phyloP scores from a whole-genome alignment of 768 basidiomycete species.

The Hygrophorus russula region DNA sequence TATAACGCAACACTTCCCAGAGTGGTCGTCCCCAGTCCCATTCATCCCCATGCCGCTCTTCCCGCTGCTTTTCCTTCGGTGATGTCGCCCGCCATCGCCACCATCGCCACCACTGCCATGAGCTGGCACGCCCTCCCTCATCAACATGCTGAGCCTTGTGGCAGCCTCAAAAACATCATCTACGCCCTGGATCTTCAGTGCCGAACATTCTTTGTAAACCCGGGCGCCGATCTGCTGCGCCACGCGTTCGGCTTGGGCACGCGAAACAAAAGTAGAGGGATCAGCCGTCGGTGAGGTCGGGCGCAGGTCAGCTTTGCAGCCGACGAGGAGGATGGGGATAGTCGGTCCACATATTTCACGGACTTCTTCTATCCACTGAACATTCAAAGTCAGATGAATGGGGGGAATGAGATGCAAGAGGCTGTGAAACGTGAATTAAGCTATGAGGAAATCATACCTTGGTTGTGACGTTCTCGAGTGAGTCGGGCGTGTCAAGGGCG shows the following conservation, averaged over 20 bases:
- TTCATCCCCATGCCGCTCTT: too few species aligned
- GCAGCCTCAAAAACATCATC: slow-evolving; percentile 98
- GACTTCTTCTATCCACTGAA: slow-evolving; percentile 97
- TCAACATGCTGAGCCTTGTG: slow-evolving; percentile 92
- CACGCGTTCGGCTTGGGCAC: slow-evolving; percentile 71
- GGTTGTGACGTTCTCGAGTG: slow-evolving; percentile 86
- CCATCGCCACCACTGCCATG: slow-evolving; percentile 26
- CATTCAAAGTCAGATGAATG: slow-evolving; percentile 8
- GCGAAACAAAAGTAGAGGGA: slow-evolving; percentile 50
- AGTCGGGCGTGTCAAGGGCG: slow-evolving; percentile 92
- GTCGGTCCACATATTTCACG: slow-evolving; percentile 87
- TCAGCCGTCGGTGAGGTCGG: slow-evolving; percentile 41
- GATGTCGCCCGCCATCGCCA: slow-evolving; percentile 32
- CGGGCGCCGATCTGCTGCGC: slow-evolving; percentile 81
- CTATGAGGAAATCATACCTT: too few species aligned
- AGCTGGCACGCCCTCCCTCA: slow-evolving; percentile 70
- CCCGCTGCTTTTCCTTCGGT: slow-evolving; percentile 41
- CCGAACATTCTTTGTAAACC: slow-evolving; percentile 91
- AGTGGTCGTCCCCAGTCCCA: slow-evolving; percentile 37
- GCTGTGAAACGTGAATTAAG: too few species aligned
- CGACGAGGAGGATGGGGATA: slow-evolving; percentile 92
- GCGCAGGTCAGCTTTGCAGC: slow-evolving; percentile 91
- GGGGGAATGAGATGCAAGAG: slow-evolving; percentile 10
- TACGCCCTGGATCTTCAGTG: slow-evolving; percentile 82
- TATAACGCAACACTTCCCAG: slow-evolving; percentile 56